Conservation (phyloP, 768 basidiomycete genomes). For the Trametes villosa region DNA sequence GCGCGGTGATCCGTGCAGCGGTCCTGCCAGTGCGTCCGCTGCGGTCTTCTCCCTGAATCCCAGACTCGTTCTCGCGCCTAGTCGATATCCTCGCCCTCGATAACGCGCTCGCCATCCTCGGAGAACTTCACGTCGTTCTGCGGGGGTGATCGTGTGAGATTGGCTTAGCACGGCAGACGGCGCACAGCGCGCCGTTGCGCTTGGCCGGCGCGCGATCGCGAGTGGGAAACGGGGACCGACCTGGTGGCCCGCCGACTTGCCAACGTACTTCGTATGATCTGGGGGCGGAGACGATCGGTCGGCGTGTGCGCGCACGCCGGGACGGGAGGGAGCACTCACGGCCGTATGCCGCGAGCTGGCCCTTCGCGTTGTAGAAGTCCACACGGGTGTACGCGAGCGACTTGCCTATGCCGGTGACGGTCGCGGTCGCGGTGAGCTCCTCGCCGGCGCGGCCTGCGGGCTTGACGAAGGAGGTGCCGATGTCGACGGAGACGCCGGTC, state of each 20-base stretch:
- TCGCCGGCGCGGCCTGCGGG: slow-evolving; percentile 78
- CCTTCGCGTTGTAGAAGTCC: slow-evolving; percentile 69
- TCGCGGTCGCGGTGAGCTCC: slow-evolving; percentile 62
- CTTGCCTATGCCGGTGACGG: slow-evolving; percentile 78
- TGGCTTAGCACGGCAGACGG: background rate
- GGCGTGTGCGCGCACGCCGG: background rate
- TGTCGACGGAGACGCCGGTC: slow-evolving; percentile 88
- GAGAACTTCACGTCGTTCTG: slow-evolving; percentile 82
- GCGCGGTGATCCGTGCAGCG: background rate
- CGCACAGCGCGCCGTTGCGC: too few relatives aligned
- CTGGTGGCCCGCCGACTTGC: slow-evolving; percentile 57
- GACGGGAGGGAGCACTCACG: slow-evolving; percentile 50
- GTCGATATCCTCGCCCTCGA: slow-evolving; percentile 65
- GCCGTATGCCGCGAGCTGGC: slow-evolving; percentile 80
- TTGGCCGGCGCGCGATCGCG: slow-evolving; percentile 37
- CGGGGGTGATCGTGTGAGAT: background rate
- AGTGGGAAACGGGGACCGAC: slow-evolving; percentile 32
- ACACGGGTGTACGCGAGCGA: slow-evolving; percentile 81
- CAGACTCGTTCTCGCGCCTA: slow-evolving; percentile 15
- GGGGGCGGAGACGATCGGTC: slow-evolving; percentile 4
- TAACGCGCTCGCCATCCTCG: slow-evolving; percentile 70
- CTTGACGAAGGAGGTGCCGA: slow-evolving; percentile 75
- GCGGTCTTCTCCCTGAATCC: too few relatives aligned
- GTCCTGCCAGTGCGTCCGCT: too few relatives aligned
- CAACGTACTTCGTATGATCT: slow-evolving; percentile 90